phyloP scores from a whole-genome alignment of 2,329 filamentous ascomycete species.

The Diaporthe nobilis region DNA sequence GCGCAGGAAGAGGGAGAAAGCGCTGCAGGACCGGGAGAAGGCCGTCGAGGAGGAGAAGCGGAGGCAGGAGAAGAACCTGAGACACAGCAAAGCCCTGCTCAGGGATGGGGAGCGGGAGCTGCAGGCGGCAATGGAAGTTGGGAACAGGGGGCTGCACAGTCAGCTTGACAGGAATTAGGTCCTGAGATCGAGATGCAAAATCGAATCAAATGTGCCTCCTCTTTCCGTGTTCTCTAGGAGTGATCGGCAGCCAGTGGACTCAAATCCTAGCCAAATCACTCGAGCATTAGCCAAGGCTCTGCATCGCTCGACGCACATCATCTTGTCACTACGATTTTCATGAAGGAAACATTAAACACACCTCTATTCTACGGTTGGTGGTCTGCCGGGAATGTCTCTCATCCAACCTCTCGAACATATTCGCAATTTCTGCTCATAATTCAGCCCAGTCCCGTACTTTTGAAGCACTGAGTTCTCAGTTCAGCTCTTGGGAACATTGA shows the following conservation, averaged over 20 bases:
- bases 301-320: background rate
- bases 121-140: constrained; percentile 77
- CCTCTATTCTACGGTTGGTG: background rate
- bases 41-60: constrained; percentile 75
- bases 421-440: background rate
- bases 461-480: background rate
- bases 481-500: background rate
- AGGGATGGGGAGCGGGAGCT: constrained; percentile 78
- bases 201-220: background rate
- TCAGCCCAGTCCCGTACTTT: background rate
- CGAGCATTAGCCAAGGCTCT: background rate
- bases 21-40: constrained; percentile 75
- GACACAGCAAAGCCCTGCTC: constrained; percentile 72
- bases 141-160: constrained; percentile 75
- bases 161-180: constrained; percentile 59
- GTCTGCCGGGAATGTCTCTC: background rate
- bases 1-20: constrained; percentile 73
- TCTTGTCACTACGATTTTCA: background rate
- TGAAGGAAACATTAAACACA: background rate
- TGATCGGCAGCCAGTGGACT: background rate
- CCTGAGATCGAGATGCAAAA: background rate
- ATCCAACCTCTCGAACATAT: background rate
- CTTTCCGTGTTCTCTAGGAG: background rate
- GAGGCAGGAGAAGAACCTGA: constrained; percentile 70
- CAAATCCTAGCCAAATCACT: background rate